A percentile compares a stretch with the other conserved stretches of the same genome.
phyloP scores from a whole-genome alignment of 2,329 filamentous ascomycete genomes.

The Decorospora gaudefroyi region DNA sequence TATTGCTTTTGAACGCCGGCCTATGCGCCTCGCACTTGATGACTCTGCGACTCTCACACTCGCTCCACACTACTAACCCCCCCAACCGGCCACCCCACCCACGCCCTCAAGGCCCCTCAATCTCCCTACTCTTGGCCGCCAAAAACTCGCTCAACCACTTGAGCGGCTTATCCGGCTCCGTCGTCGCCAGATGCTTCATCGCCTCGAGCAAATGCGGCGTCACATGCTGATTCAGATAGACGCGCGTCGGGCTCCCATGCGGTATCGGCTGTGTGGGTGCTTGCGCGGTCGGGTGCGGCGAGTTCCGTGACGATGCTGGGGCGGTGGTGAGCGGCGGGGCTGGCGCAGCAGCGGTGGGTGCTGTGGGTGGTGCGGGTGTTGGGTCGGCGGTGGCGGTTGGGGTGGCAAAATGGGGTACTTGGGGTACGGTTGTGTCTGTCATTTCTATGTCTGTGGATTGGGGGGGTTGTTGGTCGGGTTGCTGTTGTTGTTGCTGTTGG shows the following conservation, averaged over 20 bases:
- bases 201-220: constrained; percentile 58
- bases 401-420: too few species aligned
- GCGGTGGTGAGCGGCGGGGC: constrained; percentile 19
- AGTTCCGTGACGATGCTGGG: constrained; percentile 40
- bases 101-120: constrained; percentile 47
- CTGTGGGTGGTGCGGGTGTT: constrained; percentile 5
- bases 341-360: constrained; percentile 2
- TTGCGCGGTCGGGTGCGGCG: constrained; percentile 40
- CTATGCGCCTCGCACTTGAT: background rate
- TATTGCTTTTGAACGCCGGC: constrained; percentile 18
- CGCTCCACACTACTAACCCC: background rate
- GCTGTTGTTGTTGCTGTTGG: constrained; percentile 1
- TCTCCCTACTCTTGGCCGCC: constrained; percentile 53
- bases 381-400: constrained; percentile 3
- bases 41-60: too few species aligned
- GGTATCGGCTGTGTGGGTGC: constrained; percentile 47
- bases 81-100: too few species aligned
- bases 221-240: constrained; percentile 56
- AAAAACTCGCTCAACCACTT: constrained; percentile 56
- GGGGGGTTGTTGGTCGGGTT: constrained; percentile 1
- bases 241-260: constrained; percentile 55
- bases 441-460: constrained; percentile 38
- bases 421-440: constrained; percentile 26
- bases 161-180: constrained; percentile 58
- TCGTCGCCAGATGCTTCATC: constrained; percentile 57